Evolutionary conservation across 2,329 filamentous ascomycete genomes (phyloP), one percentile per base, ranked within the genome.

Genomic region (Eutypella sp.): DNA sequence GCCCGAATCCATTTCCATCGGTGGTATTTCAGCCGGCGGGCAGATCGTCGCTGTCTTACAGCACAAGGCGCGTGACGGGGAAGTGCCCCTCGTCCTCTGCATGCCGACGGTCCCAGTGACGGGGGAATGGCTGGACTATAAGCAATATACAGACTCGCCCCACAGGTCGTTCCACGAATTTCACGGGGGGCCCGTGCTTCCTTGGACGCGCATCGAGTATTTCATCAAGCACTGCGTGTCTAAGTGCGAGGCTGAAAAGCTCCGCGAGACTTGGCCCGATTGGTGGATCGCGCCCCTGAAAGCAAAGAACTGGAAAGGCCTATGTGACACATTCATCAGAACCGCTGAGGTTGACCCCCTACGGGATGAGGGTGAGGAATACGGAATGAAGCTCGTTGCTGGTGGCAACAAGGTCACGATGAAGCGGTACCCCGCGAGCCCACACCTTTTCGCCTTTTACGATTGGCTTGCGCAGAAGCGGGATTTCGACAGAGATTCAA

Each of bases 361-460:
- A 44, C 61, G 73, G 2, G 73, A 76, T 51, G 73, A 76, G 52
- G 73, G 71, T 2, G 72, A 76, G 57, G 67, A 66, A 0, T 76
- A 76, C 48, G 73, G 61, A 0, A 55, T 57, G 50, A 63, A 66
- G 51, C 52, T 76, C 45, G 57, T 71, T 9, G 64, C 69, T 48
- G 58, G 61, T n/a, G 73, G 73, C 2, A 69, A 68, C 47, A 66
- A 72, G 52, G 72, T 75, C 20, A 68, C 67, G 2, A 49, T 71
- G 47, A 70, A 68, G 55, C 57, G 72, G n/a, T 76, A 74, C 49
- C 51, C 59, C 1, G 72, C 72, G 0, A 68, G 73, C 25, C 73
- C 73, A 9, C 73, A 76, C 49, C 69, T 69, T 0, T 76, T 75
- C 52, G 71, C 72, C 69, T 56, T 51, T 38, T 54, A 52, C 16